Evolutionary conservation across 2,329 filamentous ascomycete species (phyloP).

Genomic region (Colletotrichum magnum): DNA sequence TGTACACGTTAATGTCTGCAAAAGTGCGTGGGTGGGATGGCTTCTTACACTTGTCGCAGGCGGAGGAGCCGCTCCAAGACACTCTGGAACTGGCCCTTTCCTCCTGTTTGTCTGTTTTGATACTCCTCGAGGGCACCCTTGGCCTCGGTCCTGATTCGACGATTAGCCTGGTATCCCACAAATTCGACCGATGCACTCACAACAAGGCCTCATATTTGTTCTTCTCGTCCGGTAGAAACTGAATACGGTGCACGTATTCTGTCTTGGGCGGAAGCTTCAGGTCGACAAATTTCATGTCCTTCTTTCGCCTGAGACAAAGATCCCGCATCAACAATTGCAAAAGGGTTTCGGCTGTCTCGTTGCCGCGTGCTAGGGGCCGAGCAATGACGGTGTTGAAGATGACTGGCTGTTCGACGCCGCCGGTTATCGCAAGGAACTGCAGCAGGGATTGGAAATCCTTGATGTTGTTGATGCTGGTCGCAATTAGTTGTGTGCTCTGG

Average conservation of each 20-base stretch:
- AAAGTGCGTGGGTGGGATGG: constrained; percentile 38
- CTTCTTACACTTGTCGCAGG: constrained; percentile 77
- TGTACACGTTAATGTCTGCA: constrained; percentile 46
- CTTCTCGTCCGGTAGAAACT: constrained; percentile 80
- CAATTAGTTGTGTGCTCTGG: constrained; percentile 4
- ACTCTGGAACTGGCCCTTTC: constrained; percentile 75
- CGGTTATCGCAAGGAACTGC: constrained; percentile 81
- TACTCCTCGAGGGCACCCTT: constrained; percentile 77
- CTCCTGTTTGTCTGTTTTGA: constrained; percentile 59
- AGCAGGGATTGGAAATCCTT: constrained; percentile 86
- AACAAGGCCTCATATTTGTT: constrained; percentile 83
- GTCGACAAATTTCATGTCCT: constrained; percentile 91
- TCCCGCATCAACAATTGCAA: constrained; percentile 85
- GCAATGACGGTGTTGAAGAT: constrained; percentile 82
- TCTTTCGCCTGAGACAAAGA: constrained; percentile 84
- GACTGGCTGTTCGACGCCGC: constrained; percentile 79
- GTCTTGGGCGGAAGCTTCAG: constrained; percentile 82
- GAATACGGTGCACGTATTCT: constrained; percentile 82
- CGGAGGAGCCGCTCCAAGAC: constrained; percentile 87
- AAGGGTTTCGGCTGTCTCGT: constrained; percentile 71
- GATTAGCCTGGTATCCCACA: constrained; percentile 43
- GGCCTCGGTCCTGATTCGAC: constrained; percentile 72
- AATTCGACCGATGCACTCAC: constrained; percentile 55
- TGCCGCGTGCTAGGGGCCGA: constrained; percentile 73
- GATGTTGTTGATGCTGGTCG: constrained; percentile 77